phyloP scores from a whole-genome alignment of 805 yeast species.

The Metschnikowia lunata region DNA sequence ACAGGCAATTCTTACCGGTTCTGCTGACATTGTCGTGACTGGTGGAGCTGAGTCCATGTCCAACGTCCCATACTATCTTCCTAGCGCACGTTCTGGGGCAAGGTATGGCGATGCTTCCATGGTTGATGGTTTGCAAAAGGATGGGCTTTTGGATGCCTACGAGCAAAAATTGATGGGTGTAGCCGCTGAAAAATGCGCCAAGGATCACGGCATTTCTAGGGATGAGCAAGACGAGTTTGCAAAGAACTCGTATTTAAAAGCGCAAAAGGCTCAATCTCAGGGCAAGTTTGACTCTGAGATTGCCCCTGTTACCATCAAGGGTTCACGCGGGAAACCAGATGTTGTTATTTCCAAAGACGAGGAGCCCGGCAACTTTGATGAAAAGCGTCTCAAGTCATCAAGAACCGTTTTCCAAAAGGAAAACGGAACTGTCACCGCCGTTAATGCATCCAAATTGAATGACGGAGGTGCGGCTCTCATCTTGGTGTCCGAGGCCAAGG shows the following conservation, averaged over 20 bases:
- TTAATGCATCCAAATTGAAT: conserved; percentile 92
- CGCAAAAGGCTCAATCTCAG: conserved; percentile 69
- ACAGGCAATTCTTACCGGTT: conserved; percentile 82
- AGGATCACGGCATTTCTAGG: conserved; percentile 70
- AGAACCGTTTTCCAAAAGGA: conserved; percentile 94
- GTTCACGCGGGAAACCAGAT: conserved; percentile 85
- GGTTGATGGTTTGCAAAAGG: conserved; percentile 87
- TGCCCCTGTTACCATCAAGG: conserved; percentile 84
- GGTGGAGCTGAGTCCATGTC: conserved; percentile 99
- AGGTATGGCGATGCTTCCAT: conserved; percentile 79
- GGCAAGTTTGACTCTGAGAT: conserved; percentile 85
- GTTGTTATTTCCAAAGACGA: conserved; percentile 71
- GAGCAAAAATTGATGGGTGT: conserved; percentile 90
- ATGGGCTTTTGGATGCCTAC: conserved; percentile 92
- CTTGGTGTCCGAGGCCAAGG: conserved; percentile 77
- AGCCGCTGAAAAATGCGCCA: conserved; percentile 95
- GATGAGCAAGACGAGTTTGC: conserved; percentile 91
- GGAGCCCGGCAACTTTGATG: conserved; percentile 75
- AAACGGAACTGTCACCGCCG: conserved; percentile 94
- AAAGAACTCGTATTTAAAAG: conserved; percentile 76
- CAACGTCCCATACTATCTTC: conserved; percentile 88
- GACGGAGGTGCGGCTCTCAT: conserved; percentile 98
- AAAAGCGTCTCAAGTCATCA: conserved; percentile 70
- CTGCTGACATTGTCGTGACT: conserved; percentile 88
- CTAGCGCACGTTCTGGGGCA: conserved; percentile 80